Conservation (phyloP, 2,329 filamentous ascomycete species). For the Pestalotiopsis sp. region DNA sequence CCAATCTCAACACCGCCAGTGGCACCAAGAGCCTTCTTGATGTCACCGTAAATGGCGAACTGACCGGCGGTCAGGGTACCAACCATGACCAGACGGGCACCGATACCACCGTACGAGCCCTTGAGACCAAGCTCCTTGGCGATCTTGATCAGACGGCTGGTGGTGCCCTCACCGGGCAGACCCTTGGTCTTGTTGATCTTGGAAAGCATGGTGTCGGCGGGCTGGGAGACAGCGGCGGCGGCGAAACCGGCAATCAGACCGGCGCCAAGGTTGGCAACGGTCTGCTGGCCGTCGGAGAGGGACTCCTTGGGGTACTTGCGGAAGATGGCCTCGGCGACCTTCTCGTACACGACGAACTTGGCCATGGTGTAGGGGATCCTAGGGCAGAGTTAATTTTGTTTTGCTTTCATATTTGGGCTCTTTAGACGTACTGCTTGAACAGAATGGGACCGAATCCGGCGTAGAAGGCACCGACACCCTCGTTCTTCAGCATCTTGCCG, state of each 20-base stretch:
- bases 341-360: slow-evolving; percentile 82
- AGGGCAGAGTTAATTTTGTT: neutral
- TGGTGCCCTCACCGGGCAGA: slow-evolving; percentile 72
- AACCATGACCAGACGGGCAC: slow-evolving; percentile 74
- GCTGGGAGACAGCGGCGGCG: slow-evolving; percentile 74
- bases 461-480: slow-evolving; percentile 76
- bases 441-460: slow-evolving; percentile 74
- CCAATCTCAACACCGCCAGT: slow-evolving; percentile 64
- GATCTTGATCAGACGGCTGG: slow-evolving; percentile 74
- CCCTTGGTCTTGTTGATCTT: slow-evolving; percentile 84
- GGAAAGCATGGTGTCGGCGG: slow-evolving; percentile 78
- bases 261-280: slow-evolving; percentile 71
- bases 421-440: slow-evolving; percentile 64
- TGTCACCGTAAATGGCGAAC: slow-evolving; percentile 74
- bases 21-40: slow-evolving; percentile 58
- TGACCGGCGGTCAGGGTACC: slow-evolving; percentile 71
- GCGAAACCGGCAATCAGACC: slow-evolving; percentile 79
- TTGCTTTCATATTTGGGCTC: neutral
- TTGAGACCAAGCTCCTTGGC: slow-evolving; percentile 71
- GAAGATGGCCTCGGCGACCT: slow-evolving; percentile 70
- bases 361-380: slow-evolving; percentile 80
- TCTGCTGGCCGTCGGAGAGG: slow-evolving; percentile 64
- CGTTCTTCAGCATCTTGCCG: slow-evolving; percentile 68
- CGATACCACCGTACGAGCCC: slow-evolving; percentile 71
- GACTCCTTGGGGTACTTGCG: slow-evolving; percentile 62